Evolutionary conservation across 2,329 filamentous ascomycete species (phyloP).

Genomic region (Hypomyces perniciosus): DNA sequence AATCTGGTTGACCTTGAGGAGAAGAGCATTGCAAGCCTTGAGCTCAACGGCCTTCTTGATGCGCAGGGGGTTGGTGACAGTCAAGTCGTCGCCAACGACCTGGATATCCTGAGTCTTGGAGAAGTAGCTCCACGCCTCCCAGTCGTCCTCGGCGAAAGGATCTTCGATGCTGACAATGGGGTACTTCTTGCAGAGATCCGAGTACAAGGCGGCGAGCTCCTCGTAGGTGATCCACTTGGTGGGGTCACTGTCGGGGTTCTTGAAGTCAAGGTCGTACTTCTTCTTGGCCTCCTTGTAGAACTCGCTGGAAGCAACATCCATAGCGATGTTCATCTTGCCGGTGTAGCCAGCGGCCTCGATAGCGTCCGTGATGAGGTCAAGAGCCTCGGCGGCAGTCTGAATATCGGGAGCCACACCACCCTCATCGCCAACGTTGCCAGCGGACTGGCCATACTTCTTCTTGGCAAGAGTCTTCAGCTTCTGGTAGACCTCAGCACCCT

Average conservation of each 20-base stretch:
- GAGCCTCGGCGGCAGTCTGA: constrained; percentile 91
- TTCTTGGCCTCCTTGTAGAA: constrained; percentile 98
- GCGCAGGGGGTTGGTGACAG: constrained; percentile 95
- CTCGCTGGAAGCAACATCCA: constrained; percentile 98
- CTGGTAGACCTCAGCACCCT: constrained; percentile 97
- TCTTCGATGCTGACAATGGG: constrained; percentile 99
- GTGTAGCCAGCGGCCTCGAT: constrained; percentile 95
- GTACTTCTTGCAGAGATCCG: constrained; percentile 84
- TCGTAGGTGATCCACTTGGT: constrained; percentile 99
- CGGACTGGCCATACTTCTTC: constrained; percentile 99
- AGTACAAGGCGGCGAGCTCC: constrained; percentile 89
- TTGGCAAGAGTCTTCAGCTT: constrained; percentile 94
- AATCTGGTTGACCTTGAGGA: constrained; percentile 99
- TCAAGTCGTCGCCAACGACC: constrained; percentile 97
- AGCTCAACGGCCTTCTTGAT: constrained; percentile 99
- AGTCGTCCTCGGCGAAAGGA: constrained; percentile 99
- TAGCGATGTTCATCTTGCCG: constrained; percentile 94
- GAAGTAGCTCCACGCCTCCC: constrained; percentile 99
- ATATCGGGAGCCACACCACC: constrained; percentile 99
- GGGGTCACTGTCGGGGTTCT: constrained; percentile 96
- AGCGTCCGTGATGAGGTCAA: constrained; percentile 89
- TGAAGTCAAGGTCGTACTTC: constrained; percentile 99
- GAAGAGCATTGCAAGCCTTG: constrained; percentile 96
- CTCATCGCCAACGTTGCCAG: constrained; percentile 98
- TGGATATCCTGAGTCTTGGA: constrained; percentile 98